Percentiles rank a stretch among this genome's conserved stretches.
Conservation (phyloP, 805 yeast genomes). For the Yarrowia sp. region DNA sequence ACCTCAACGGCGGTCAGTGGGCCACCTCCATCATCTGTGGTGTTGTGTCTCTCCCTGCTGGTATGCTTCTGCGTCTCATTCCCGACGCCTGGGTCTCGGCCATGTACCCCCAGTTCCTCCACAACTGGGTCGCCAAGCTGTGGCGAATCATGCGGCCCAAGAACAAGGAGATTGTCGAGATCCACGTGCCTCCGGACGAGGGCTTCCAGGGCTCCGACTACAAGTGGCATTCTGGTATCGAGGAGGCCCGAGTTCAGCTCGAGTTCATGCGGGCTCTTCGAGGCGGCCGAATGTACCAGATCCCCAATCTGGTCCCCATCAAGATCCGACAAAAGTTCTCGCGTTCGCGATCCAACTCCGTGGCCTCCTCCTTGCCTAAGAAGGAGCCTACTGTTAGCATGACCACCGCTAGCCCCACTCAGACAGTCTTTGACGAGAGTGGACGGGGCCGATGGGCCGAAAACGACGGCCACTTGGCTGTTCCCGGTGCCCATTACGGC, state of each 20-base stretch:
- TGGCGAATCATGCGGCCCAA: slow-evolving; percentile 31
- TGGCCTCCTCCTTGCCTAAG: slow-evolving; percentile 43
- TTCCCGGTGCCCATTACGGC: slow-evolving; percentile 41
- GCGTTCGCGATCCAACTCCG: slow-evolving; percentile 40
- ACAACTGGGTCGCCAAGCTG: slow-evolving; percentile 40
- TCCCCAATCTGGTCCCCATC: slow-evolving; percentile 41
- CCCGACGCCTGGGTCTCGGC: slow-evolving; percentile 66
- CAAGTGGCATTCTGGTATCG: slow-evolving; percentile 53
- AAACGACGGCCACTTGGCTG: slow-evolving; percentile 42
- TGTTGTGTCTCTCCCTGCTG: slow-evolving; percentile 78
- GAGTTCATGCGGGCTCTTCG: slow-evolving; percentile 49
- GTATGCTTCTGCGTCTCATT: slow-evolving; percentile 72
- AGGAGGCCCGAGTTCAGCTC: slow-evolving; percentile 52
- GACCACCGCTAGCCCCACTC: slow-evolving; percentile 35
- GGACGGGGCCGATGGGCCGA: slow-evolving; percentile 32
- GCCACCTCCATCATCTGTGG: slow-evolving; percentile 86
- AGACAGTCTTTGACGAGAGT: slow-evolving; percentile 18
- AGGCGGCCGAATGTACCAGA: slow-evolving; percentile 52
- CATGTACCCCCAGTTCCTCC: slow-evolving; percentile 43
- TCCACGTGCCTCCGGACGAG: slow-evolving; percentile 7
- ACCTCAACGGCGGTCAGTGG: slow-evolving; percentile 89
- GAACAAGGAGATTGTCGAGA: slow-evolving; percentile 19
- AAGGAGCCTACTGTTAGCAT: slow-evolving; percentile 30
- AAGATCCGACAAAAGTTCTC: slow-evolving; percentile 41
- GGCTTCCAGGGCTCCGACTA: slow-evolving; percentile 42